Evolutionary conservation across 805 yeast species (phyloP).

Genomic region (Candida endomychidarum): DNA sequence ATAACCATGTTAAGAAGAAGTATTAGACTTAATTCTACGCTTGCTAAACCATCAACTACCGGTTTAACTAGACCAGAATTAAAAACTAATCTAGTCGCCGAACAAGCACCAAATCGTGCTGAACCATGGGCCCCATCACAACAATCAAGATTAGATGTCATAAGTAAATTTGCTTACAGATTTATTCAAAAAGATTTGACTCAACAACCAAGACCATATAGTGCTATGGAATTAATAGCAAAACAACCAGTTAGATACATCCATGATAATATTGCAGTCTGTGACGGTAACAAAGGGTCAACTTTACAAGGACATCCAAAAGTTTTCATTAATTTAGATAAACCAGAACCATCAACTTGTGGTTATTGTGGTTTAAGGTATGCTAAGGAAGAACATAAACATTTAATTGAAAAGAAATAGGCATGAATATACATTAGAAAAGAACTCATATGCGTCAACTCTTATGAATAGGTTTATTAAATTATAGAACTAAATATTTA

Average conservation of each 20-base stretch:
- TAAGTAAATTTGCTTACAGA: constrained; percentile 52
- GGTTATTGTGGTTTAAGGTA: constrained; percentile 79
- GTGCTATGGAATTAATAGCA: constrained; percentile 82
- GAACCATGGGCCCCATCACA: constrained; percentile 74
- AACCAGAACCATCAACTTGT: constrained; percentile 69
- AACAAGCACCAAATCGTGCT: constrained; percentile 77
- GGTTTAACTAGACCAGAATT: constrained; percentile 27
- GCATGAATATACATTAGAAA: constrained; percentile 6
- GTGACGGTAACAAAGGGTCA: constrained; percentile 74
- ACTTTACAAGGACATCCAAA: constrained; percentile 81
- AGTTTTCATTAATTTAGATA: constrained; percentile 76
- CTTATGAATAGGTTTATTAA: not conserved
- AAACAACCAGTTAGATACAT: constrained; percentile 69
- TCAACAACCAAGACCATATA: constrained; percentile 73
- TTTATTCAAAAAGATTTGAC: constrained; percentile 70
- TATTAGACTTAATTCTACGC: constrained; percentile 10
- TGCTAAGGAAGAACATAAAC: constrained; percentile 53
- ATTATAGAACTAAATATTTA: constrained; percentile 6
- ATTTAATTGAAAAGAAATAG: constrained; percentile 29
- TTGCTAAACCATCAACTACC: constrained; percentile 15
- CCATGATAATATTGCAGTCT: constrained; percentile 64
- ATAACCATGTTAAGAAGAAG: constrained; percentile 14
- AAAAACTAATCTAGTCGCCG: constrained; percentile 25
- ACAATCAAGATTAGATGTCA: constrained; percentile 55
- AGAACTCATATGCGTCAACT: no score